Percentiles rank a stretch among this genome's conserved stretches.
phyloP scores from a whole-genome alignment of 106 monocot genomes.

The Apostasia ramifera region DNA sequence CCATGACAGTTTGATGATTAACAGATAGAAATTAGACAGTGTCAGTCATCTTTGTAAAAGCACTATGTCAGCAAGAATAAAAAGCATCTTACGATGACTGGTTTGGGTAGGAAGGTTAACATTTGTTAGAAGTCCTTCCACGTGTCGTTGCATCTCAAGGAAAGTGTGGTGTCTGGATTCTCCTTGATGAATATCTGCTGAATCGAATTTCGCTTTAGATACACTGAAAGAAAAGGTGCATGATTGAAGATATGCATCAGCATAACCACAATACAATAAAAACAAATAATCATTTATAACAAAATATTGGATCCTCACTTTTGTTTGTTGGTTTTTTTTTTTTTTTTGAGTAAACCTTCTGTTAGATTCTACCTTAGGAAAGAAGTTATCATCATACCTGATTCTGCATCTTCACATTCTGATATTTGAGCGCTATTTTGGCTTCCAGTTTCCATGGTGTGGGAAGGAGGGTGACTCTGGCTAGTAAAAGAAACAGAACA shows the following conservation, averaged over 20 bases:
- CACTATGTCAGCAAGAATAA: background rate
- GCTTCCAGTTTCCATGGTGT: constrained; percentile 29
- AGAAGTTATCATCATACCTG: constrained; percentile 29
- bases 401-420: constrained; percentile 64
- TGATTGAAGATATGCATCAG: constrained; percentile 77
- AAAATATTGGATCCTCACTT: too few species aligned
- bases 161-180: constrained; percentile 81
- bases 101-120: constrained; percentile 3
- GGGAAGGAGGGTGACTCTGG: constrained; percentile 37
- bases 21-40: constrained; percentile 16
- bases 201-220: constrained; percentile 86
- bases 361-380: background rate
- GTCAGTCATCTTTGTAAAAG: background rate
- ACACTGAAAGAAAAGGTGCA: constrained; percentile 71
- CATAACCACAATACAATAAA: constrained; percentile 3
- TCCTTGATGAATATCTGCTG: constrained; percentile 75
- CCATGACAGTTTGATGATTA: constrained; percentile 21
- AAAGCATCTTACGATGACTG: constrained; percentile 8
- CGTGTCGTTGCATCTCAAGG: constrained; percentile 49
- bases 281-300: too few species aligned
- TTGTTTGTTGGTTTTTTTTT: too few species aligned
- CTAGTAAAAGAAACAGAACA: constrained; percentile 29
- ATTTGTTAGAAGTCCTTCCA: constrained; percentile 36
- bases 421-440: constrained; percentile 28
- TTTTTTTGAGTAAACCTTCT: too few species aligned